Base-by-base conservation (phyloP, 139 green algal species). In the Edaphochlamys debaryana region DNA sequence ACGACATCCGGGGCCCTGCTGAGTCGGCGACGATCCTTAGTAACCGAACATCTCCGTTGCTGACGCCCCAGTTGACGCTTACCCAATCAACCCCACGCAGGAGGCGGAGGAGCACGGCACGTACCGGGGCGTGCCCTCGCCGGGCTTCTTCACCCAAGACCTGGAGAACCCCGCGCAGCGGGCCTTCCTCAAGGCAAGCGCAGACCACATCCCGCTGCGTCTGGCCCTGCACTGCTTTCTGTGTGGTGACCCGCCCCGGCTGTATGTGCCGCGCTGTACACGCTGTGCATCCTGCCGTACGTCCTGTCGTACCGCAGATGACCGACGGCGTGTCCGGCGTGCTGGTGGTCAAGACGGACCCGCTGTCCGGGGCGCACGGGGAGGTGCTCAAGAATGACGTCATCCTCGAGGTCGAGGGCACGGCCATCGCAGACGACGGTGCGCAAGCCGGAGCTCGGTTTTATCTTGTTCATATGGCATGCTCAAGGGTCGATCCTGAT, bases 341-440 rank as follows among this genome's bases (percentile, higher is more conserved):
- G 60, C 54, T 94, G 32, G 91, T 95, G n/a, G 92, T 92, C 40
- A 93, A 93, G 67, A 79, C 94, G 2, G 93, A 95, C 80, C 92
- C 93, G 0, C 77, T 94, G 9, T 87, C 76, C 25, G 80, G 79
- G 4, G 93, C 92, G 2, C 70, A 82, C 4, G 50, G 70, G 19
- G 79, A 86, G 23, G 54, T 96, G 38, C 66, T 91, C 34, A 68
- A 87, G 36, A 89, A 89, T 30, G 93, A 96, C 63, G 91, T 96
- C 20, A 79, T 96, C 1, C 67, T 94, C 60, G 87, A 95, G 74
- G 79, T 90, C 50, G 81, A 84, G 5, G 86, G 77, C 3, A n/a
- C 75, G 71, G 41, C 74, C 0, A 80, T 95, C 13, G 92, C 92
- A 30, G 91, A 95, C 74, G 92, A 95, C 74, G 92, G 77, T 83